Evolutionary conservation across 495 filamentous ascomycete species (phyloP), one percentile per base, ranked within the genome.

Genomic region (Podospora anserina): DNA sequence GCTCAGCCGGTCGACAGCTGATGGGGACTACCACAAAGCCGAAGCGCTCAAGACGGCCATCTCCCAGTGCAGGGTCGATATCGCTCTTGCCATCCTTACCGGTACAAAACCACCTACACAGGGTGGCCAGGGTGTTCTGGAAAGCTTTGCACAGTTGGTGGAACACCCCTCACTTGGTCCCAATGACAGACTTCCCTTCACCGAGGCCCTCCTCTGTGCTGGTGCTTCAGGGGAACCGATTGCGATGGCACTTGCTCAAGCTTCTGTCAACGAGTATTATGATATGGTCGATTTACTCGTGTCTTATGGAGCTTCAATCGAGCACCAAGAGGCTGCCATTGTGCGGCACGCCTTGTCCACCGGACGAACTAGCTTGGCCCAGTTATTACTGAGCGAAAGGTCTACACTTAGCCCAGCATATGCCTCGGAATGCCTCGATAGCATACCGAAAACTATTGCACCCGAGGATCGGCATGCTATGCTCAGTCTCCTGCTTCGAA

Each of bases 261-360:
- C 82, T 9, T 78, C 75, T 67, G 65, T 71, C 2, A 70, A 76
- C 27, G 76, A 78, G 49, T 82, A 79, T 61, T 76, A 79, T 67
- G 80, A 85, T 60, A 80, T 85, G 81, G 76, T 81, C 13, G 73
- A 74, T 56, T 69, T 85, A n/a, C 69, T 85, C 18, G 69, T 83
- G 11, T 74, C 74, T 13, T 78, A 82, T 61, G 80, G 82, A 0
- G 82, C 81, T 0, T 83, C 82, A 0, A 69, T 85, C 20, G 82
- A 84, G 66, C 82, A 77, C 56, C 75, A 79, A 44, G 77, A 80
- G 44, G 82, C 81, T 49, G 66, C 65, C 3, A 72, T 78, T 19
- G 18, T 85, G 5, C 75, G 78, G 15, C 70, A 72, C 28, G 77
- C 79, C 26, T 71, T 83, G 15, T 72, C 79, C 0, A 75, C 71